These are phyloP conservation scores for Chloridella minuta DNA, from an alignment of 352 stramenopile species.

Conservation along the genomic window DNA sequence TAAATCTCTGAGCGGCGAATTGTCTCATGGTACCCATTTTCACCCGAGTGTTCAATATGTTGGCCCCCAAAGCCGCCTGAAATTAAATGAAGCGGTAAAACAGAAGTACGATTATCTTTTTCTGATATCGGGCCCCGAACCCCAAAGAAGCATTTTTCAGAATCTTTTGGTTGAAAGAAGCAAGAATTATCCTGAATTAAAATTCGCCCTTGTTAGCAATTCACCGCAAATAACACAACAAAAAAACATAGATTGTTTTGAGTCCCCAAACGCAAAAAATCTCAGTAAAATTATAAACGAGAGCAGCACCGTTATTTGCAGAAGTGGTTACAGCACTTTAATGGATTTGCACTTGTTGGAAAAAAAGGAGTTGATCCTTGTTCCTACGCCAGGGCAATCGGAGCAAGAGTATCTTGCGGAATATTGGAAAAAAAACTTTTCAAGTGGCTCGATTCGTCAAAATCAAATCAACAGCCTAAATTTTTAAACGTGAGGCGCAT, in stretches of 20 bases:
- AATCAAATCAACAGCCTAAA: too few species aligned
- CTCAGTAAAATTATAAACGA: not conserved
- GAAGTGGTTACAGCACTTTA: not conserved
- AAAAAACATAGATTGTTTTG: too few species aligned
- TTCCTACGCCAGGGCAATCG: not conserved
- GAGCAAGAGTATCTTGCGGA: not conserved
- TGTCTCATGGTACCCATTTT: too few species aligned
- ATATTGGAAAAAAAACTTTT: not conserved
- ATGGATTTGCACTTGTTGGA: not conserved
- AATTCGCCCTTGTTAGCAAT: not conserved
- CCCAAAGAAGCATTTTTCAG: not conserved
- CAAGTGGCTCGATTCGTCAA: too few species aligned
- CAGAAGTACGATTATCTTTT: not conserved
- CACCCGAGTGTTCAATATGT: too few species aligned
- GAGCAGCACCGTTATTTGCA: not conserved
- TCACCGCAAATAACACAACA: too few species aligned
- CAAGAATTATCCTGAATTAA: not conserved
- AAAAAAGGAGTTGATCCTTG: not conserved
- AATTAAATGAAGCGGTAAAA: too few species aligned
- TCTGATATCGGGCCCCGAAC: not conserved
- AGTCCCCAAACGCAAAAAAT: not conserved
- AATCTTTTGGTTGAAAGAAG: not conserved
- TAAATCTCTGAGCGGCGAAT: too few species aligned
- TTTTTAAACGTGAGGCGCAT: too few species aligned
- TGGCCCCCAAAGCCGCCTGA: too few species aligned